Percentiles rank a stretch among this genome's conserved stretches.
Conservation (phyloP, 768 basidiomycete genomes). For the Mycena chlorophos region DNA sequence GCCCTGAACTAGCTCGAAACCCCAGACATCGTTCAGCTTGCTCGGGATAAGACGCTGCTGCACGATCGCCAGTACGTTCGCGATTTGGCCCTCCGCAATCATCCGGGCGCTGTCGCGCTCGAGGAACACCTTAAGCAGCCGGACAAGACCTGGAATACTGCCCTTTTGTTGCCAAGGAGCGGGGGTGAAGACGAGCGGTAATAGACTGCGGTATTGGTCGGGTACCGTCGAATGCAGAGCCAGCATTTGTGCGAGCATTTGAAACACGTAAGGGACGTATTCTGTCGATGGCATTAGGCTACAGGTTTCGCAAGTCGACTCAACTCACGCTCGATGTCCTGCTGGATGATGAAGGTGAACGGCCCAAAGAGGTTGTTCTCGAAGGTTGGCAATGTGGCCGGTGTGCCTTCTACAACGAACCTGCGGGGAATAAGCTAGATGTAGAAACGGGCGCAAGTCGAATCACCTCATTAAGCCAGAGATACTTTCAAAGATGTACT, state of each 20-base stretch:
- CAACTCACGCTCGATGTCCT: conserved; percentile 86
- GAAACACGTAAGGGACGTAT: conserved; percentile 97
- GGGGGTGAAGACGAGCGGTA: conserved; percentile 83
- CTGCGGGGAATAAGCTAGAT: conserved; percentile 36
- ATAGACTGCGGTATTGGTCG: conserved; percentile 70
- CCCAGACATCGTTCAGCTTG: conserved; percentile 87
- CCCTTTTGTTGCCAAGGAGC: conserved; percentile 92
- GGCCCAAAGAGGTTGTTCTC: conserved; percentile 83
- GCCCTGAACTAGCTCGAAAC: conserved; percentile 83
- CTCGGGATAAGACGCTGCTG: conserved; percentile 89
- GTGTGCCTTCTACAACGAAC: conserved; percentile 76
- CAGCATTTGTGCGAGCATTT: conserved; percentile 94
- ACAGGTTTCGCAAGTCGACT: not conserved
- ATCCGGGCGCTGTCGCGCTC: conserved; percentile 68
- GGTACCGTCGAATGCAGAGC: conserved; percentile 76
- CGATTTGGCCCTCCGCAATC: conserved; percentile 68
- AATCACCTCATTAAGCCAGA: conserved; percentile 92
- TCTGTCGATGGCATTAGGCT: conserved; percentile 49
- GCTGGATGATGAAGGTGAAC: conserved; percentile 83
- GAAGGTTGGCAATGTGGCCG: conserved; percentile 67
- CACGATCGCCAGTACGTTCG: conserved; percentile 78
- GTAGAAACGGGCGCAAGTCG: conserved; percentile 8
- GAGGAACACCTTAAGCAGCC: conserved; percentile 83
- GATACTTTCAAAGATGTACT: conserved; percentile 95
- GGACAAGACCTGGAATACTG: conserved; percentile 89